Evolutionary conservation across 2,329 filamentous ascomycete genomes (phyloP).

Genomic region (Aspergillus viridinutans): DNA sequence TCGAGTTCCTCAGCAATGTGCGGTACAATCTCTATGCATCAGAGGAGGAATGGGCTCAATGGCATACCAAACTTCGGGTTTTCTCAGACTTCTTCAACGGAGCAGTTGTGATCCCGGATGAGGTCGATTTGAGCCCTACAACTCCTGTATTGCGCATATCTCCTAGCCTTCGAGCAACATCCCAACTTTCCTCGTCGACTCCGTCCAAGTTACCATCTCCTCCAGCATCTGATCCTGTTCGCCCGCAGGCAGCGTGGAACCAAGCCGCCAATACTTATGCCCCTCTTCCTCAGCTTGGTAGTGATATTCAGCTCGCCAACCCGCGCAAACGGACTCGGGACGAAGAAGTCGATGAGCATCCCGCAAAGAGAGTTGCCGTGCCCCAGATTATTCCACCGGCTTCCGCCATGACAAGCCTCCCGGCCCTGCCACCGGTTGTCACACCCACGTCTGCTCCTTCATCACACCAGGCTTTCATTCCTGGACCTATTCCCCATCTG

Average conservation of each 20-base stretch:
- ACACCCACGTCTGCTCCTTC: slow-evolving; percentile 32
- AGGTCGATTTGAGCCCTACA: slow-evolving; percentile 29
- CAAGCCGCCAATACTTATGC: slow-evolving; percentile 24
- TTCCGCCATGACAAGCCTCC: slow-evolving; percentile 20
- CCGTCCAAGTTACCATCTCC: slow-evolving; percentile 41
- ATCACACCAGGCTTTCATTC: slow-evolving; percentile 25
- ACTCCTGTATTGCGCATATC: slow-evolving; percentile 30
- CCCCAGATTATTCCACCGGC: slow-evolving; percentile 21
- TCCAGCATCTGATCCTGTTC: slow-evolving; percentile 27
- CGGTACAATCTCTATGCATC: slow-evolving; percentile 88
- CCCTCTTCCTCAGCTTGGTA: slow-evolving; percentile 19
- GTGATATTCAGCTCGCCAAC: slow-evolving; percentile 18
- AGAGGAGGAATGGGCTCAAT: slow-evolving; percentile 77
- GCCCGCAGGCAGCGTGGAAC: slow-evolving; percentile 26
- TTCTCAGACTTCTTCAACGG: slow-evolving; percentile 80
- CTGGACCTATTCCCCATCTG: slow-evolving; percentile 50
- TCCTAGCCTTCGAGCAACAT: slow-evolving; percentile 33
- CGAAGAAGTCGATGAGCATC: slow-evolving; percentile 50
- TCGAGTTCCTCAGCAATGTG: slow-evolving; percentile 99
- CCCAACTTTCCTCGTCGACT: slow-evolving; percentile 25
- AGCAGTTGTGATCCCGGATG: slow-evolving; percentile 50
- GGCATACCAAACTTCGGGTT: slow-evolving; percentile 76
- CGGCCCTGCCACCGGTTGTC: slow-evolving; percentile 33
- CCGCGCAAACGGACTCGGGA: slow-evolving; percentile 59
- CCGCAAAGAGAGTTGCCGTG: slow-evolving; percentile 48